Evolutionary conservation across 345 rosid species (phyloP).

Genomic region (Clarkia xantiana): DNA sequence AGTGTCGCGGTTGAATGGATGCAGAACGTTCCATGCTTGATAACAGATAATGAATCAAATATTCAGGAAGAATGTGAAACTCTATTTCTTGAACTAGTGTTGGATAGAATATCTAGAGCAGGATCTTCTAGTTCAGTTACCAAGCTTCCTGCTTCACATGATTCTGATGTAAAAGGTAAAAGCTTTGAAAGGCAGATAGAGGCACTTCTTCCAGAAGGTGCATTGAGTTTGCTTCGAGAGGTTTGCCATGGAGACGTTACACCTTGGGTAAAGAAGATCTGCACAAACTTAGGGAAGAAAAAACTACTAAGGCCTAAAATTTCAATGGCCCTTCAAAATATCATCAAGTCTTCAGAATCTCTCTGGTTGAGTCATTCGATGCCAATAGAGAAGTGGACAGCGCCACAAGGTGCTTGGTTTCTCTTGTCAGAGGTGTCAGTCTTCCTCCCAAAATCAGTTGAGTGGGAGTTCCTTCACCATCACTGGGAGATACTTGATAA

Average conservation of each 20-base stretch:
- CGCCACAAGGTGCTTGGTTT: conserved; percentile 92
- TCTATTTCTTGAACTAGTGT: conserved; percentile 68
- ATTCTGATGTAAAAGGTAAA: conserved; percentile 15
- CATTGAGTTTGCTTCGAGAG: conserved; percentile 47
- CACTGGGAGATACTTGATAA: conserved; percentile 80
- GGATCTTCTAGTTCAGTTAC: conserved; percentile 18
- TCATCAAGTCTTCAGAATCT: conserved; percentile 66
- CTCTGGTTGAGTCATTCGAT: conserved; percentile 57
- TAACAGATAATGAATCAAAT: conserved; percentile 75
- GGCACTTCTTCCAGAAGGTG: conserved; percentile 40
- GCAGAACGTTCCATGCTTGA: conserved; percentile 72
- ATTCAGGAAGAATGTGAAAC: conserved; percentile 94
- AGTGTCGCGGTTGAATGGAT: conserved; percentile 71
- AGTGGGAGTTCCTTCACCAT: conserved; percentile 91
- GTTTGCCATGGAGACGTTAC: conserved; percentile 59
- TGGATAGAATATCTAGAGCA: conserved; percentile 54
- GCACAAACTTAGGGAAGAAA: conserved; percentile 69
- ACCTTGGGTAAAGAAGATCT: conserved; percentile 87
- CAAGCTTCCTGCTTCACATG: conserved; percentile 12
- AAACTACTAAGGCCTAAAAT: conserved; percentile 52
- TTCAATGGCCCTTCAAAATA: conserved; percentile 53
- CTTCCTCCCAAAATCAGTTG: conserved; percentile 53
- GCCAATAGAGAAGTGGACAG: conserved; percentile 82
- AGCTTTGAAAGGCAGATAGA: conserved; percentile 34
- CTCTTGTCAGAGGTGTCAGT: conserved; percentile 85